Evolutionary conservation across 1,139 yeast species (phyloP).

Genomic region (Zygosaccharomyces pseudobailii): DNA sequence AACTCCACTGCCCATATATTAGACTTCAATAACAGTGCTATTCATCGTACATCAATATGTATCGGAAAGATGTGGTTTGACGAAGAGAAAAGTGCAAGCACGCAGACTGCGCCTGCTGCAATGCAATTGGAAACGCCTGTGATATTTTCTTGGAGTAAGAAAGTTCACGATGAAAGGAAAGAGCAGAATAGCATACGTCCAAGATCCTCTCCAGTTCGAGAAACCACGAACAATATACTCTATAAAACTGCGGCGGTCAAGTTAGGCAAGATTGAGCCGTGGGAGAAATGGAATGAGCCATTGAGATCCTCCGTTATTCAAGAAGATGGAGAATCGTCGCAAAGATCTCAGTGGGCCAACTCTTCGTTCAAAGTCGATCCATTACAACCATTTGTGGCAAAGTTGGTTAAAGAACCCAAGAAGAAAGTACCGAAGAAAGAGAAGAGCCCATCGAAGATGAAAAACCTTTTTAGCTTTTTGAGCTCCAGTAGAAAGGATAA

Average conservation of each 20-base stretch:
- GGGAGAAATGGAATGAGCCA: slow-evolving; percentile 5
- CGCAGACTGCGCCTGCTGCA: slow-evolving; percentile 11
- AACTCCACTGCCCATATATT: neutral
- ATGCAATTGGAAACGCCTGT: slow-evolving; percentile 24
- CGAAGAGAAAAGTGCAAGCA: slow-evolving; percentile 17
- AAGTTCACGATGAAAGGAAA: slow-evolving; percentile 6
- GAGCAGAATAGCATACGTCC: neutral
- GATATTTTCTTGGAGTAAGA: slow-evolving; percentile 27
- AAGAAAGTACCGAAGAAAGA: slow-evolving; percentile 12
- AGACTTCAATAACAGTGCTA: slow-evolving; percentile 3
- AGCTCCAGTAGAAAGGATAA: slow-evolving; percentile 13
- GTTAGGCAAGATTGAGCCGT: slow-evolving; percentile 7
- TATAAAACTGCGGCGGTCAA: slow-evolving; percentile 14
- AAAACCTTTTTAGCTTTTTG: slow-evolving; percentile 27
- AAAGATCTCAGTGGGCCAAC: slow-evolving; percentile 7
- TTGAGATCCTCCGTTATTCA: neutral
- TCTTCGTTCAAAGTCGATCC: slow-evolving; percentile 30
- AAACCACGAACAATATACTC: slow-evolving; percentile 19
- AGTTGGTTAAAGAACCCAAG: slow-evolving; percentile 23
- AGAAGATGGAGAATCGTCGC: neutral
- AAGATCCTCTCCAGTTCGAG: neutral
- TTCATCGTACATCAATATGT: slow-evolving; percentile 8
- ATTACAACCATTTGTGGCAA: slow-evolving; percentile 26
- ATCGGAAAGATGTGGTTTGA: slow-evolving; percentile 20
- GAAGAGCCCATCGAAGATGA: slow-evolving; percentile 16